Percentiles rank a stretch among this genome's conserved stretches.
phyloP scores from a whole-genome alignment of 345 rosid genomes.

The Turnera subulata region DNA sequence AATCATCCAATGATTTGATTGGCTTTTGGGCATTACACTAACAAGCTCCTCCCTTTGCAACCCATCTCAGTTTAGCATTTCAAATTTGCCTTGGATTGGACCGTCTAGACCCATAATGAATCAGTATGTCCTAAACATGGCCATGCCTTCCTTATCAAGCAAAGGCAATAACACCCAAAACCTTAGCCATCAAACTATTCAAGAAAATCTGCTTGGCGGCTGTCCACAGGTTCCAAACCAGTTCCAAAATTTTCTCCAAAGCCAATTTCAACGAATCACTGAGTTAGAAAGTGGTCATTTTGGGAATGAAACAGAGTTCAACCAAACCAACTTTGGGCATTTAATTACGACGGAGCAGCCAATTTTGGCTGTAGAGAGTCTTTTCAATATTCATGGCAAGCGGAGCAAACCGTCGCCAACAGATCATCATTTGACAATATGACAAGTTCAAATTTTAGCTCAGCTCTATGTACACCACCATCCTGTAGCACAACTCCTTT shows the following conservation, averaged over 20 bases:
- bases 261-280: slow-evolving; percentile 21
- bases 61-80: slow-evolving; percentile 29
- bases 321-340: slow-evolving; percentile 9
- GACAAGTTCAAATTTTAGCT: slow-evolving; percentile 22
- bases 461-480: slow-evolving; percentile 49
- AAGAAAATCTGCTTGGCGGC: slow-evolving; percentile 10
- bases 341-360: slow-evolving; percentile 7
- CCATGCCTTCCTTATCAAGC: slow-evolving; percentile 19
- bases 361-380: not conserved
- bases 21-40: no score
- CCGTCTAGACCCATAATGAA: slow-evolving; percentile 15
- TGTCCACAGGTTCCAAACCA: slow-evolving; percentile 23
- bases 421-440: slow-evolving; percentile 11
- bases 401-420: not conserved
- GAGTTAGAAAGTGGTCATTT: slow-evolving; percentile 1
- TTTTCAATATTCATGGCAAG: slow-evolving; percentile 1
- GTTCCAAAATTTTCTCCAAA: slow-evolving; percentile 13
- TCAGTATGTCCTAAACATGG: slow-evolving; percentile 26
- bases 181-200: not conserved
- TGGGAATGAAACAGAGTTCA: not conserved
- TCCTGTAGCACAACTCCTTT: slow-evolving; percentile 44
- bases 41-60: slow-evolving; percentile 16
- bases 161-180: slow-evolving; percentile 17
- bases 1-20: no score
- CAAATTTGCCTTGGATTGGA: slow-evolving; percentile 33